These are phyloP conservation scores for Vanderwaltozyma tropicalis DNA, from an alignment of 805 yeast genomes.

Conservation along the genomic window DNA sequence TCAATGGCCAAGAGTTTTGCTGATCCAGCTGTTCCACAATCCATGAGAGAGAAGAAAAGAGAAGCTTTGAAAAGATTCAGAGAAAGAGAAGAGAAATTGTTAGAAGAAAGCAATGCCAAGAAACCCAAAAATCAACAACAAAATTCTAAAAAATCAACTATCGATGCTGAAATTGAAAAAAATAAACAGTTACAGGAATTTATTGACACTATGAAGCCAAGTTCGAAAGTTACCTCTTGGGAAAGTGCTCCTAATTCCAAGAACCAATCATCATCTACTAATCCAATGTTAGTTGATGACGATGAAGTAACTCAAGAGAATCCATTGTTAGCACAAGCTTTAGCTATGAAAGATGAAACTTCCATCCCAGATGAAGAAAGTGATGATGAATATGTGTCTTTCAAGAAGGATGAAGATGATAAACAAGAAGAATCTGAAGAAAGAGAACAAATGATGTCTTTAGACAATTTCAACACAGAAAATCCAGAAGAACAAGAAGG, in stretches of 20 bases:
- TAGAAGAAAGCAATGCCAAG: slow-evolving; percentile 32
- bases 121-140: slow-evolving; percentile 27
- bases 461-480: slow-evolving; percentile 20
- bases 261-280: too few relatives aligned
- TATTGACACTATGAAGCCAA: slow-evolving; percentile 73
- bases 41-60: slow-evolving; percentile 43
- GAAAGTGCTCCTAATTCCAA: slow-evolving; percentile 27
- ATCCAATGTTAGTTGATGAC: slow-evolving; percentile 18
- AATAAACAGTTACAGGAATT: slow-evolving; percentile 70
- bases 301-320: too few relatives aligned
- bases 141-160: slow-evolving; percentile 19
- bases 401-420: slow-evolving; percentile 13
- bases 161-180: slow-evolving; percentile 52
- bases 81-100: slow-evolving; percentile 39
- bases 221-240: slow-evolving; percentile 64
- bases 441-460: slow-evolving; percentile 42
- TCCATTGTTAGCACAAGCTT: slow-evolving; percentile 32
- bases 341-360: slow-evolving; percentile 27
- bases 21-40: slow-evolving; percentile 69
- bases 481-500: slow-evolving; percentile 2
- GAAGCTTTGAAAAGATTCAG: slow-evolving; percentile 39
- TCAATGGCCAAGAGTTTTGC: slow-evolving; percentile 75
- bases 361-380: slow-evolving; percentile 30
- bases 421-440: slow-evolving; percentile 25
- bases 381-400: slow-evolving; percentile 36